Conservation (phyloP, 2,329 filamentous ascomycete species). For the Knufia petricola region DNA sequence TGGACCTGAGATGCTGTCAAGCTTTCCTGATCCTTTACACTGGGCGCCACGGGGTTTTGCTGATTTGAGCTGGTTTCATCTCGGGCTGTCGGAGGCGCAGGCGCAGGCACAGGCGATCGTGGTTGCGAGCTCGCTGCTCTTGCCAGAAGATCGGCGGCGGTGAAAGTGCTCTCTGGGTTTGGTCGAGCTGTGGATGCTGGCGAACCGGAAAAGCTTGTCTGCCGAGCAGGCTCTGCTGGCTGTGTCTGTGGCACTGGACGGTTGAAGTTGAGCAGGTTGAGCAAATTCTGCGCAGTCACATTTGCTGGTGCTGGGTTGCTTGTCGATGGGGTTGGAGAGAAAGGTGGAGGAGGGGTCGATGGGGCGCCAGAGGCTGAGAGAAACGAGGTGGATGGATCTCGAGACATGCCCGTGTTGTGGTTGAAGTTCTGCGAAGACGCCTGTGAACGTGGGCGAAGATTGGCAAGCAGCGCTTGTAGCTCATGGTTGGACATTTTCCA, state of each 20-base stretch:
- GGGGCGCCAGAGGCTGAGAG: constrained; percentile 28
- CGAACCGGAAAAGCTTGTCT: constrained; percentile 11
- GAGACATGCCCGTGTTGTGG: constrained; percentile 25
- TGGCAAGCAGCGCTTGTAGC: constrained; percentile 39
- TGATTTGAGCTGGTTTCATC: not conserved
- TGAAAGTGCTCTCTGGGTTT: not conserved
- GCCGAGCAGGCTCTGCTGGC: not conserved
- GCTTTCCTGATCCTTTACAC: not conserved
- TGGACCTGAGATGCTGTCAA: constrained; percentile 16
- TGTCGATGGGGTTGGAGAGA: constrained; percentile 12
- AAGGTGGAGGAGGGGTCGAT: constrained; percentile 13
- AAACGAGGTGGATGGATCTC: constrained; percentile 25
- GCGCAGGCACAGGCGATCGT: constrained; percentile 19
- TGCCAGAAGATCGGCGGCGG: constrained; percentile 2
- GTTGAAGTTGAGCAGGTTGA: constrained; percentile 58
- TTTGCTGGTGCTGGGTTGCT: constrained; percentile 12
- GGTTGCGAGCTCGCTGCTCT: not conserved
- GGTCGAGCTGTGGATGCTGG: not conserved
- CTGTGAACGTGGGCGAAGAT: constrained; percentile 33
- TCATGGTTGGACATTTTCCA: constrained; percentile 39
- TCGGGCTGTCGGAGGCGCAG: constrained; percentile 6
- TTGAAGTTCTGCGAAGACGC: constrained; percentile 22
- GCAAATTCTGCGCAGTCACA: constrained; percentile 47
- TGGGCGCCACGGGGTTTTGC: not conserved
- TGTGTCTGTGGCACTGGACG: constrained; percentile 29